Evolutionary conservation across 1,139 yeast genomes (phyloP), one percentile per base, ranked within the genome.

Genomic region (Williopsis jadinii): DNA sequence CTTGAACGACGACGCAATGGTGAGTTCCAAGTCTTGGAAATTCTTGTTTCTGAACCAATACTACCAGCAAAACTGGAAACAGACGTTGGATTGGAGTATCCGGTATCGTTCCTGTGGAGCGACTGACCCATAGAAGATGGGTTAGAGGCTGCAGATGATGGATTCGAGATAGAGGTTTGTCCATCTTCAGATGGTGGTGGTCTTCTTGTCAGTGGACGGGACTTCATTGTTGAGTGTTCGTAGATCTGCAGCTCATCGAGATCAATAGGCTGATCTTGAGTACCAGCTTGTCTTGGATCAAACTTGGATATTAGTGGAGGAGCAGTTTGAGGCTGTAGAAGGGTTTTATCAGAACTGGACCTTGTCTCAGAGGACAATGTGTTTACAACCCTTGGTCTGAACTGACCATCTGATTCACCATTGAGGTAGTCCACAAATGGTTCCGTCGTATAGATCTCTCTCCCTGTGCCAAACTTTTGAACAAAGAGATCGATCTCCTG

Each of bases 391-490:
- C 33, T 39, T 11, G 24, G 40, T 30, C 32, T 35, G 9, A 28
- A 35, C 6, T 40, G 38, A 6, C 39, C 47, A 9, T 50, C 56
- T 13, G 35, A 50, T 36, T 64, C 66, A 2, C 77, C 77, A 39
- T 67, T 66, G 37, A 70, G 56, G 54, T 60, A 75, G 54, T 75
- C 76, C 30, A 70, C 62, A 50, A 74, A 74, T 46, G 59, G 67
- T 2, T 85, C 80, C 2, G 82, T 77, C n/a, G 71, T 69, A 42
- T 68, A 68, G 30, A 82, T 76, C 46, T 72, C 72, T 46, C 75
- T 67, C 0, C 95, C 95, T 0, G 95, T 84, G 5, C 82, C 84
- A 49, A 71, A 70, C 31, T 66, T 65, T 9, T 67, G 62, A 8
- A 78, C 75, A 59, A 80, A 85, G 9, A 65, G 62, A 36, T 69